A percentile compares a stretch with the other conserved stretches of the same genome.
phyloP scores from a whole-genome alignment of 768 basidiomycete genomes.

The Boletus tomentosulus region DNA sequence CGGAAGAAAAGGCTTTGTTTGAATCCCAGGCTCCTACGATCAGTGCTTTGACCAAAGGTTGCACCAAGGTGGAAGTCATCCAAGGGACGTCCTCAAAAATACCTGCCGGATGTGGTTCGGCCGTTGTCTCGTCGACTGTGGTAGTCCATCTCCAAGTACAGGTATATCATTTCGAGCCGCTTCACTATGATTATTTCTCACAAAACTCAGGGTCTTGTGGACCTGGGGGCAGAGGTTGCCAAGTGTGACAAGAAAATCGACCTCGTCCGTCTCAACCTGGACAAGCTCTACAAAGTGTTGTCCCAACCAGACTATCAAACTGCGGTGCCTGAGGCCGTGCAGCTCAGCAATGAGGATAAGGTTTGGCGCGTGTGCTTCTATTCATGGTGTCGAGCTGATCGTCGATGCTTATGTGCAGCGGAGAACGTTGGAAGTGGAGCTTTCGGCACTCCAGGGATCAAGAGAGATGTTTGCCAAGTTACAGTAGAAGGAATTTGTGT shows the following conservation, averaged over 20 bases:
- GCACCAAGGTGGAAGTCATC: conserved; percentile 70
- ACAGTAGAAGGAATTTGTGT: conserved; percentile 34
- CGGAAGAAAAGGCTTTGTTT: conserved; percentile 62
- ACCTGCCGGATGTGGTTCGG: conserved; percentile 84
- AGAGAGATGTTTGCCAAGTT: conserved; percentile 73
- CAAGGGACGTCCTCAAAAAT: conserved; percentile 55
- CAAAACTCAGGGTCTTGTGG: conserved; percentile 71
- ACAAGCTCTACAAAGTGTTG: conserved; percentile 73
- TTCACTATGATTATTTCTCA: not conserved
- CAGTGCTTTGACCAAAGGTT: conserved; percentile 79
- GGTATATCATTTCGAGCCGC: conserved; percentile 35
- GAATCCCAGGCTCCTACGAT: conserved; percentile 72
- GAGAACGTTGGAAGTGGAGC: conserved; percentile 75
- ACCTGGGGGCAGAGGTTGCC: conserved; percentile 80
- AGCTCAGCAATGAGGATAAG: conserved; percentile 50
- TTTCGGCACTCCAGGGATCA: conserved; percentile 64
- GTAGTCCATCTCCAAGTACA: conserved; percentile 82
- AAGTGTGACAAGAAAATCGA: conserved; percentile 91
- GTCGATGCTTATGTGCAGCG: conserved; percentile 40
- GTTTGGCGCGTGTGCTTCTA: conserved; percentile 37
- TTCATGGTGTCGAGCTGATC: not conserved
- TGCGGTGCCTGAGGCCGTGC: conserved; percentile 64
- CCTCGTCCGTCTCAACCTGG: conserved; percentile 57
- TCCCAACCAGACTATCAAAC: conserved; percentile 72
- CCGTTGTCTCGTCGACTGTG: conserved; percentile 69